Evolutionary conservation across 1,284 basidiomycete species (phyloP), one percentile per base, ranked within the genome.

Genomic region (Cerioporus squamosus): DNA sequence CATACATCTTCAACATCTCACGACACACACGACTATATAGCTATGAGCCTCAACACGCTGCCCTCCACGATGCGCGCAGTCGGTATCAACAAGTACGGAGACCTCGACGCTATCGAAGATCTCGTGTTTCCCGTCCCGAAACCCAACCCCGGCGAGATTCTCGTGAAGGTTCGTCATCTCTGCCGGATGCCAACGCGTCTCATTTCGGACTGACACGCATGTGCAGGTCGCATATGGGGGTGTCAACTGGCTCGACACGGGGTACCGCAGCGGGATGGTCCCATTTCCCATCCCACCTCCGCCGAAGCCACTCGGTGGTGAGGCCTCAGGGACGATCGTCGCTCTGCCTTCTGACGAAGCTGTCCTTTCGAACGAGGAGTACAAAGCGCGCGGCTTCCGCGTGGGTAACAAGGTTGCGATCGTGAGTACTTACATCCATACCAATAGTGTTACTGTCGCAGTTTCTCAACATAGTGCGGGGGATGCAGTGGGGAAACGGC

Each of bases 161-260:
- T 97, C 47, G 80, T 97, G 70, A 94, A 94, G 79, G 89, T 90
- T 61, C 70, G 67, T 15, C 20, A 15, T 20, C 40, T 15, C 40
- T 10, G 2, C 40, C 40, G 40, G 2, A 43, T 43, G 17, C 9
- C 40, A 4, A 17, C 18, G n/a, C 23, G 18, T n/a, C 12, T 12
- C 39, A 22, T 40, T 18, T 5, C 18, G 15, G 12, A 24, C 4
- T 18, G 18, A 44, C 20, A 10, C 18, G 24, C 29, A 20, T n/a
- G 29, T 40, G 26, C 61, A 86, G 85, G 75, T 82, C 26, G 79
- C 87, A 65, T 89, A 87, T 62, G 75, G 80, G 2, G 93, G 93
- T 14, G 81, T 94, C 61, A 95, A 95, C 74, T 94, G 89, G 74
- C 93, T 95, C 70, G 94, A 95, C 73, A 93, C 88, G 6, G 91